A percentile compares a stretch with the other conserved stretches of the same genome.
Evolutionary conservation across 306 rosid genomes (phyloP).

Genomic region (Quercus bicolor): DNA sequence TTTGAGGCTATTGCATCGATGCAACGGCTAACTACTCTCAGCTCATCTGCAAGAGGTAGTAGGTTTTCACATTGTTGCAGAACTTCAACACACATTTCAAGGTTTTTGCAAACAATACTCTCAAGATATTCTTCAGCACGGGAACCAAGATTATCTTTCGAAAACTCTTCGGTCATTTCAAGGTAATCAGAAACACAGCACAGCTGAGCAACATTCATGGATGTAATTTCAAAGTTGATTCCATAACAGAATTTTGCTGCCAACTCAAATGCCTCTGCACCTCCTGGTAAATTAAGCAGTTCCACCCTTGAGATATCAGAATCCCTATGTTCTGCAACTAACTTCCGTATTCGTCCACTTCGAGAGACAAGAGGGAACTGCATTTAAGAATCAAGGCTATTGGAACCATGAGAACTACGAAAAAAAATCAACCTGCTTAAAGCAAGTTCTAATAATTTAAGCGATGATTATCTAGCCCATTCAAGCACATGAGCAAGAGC

Average conservation of each 20-base stretch:
- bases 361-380: conserved; percentile 98
- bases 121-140: conserved; percentile 83
- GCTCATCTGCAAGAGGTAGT: conserved; percentile 88
- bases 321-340: conserved; percentile 94
- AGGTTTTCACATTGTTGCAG: conserved; percentile 84
- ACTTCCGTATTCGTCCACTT: conserved; percentile 83
- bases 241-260: conserved; percentile 98
- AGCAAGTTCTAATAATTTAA: not conserved
- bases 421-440: not conserved
- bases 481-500: not conserved
- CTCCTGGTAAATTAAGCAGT: conserved; percentile 90
- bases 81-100: conserved; percentile 91
- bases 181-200: conserved; percentile 85
- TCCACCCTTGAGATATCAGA: conserved; percentile 89
- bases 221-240: conserved; percentile 86
- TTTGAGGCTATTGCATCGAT: conserved; percentile 93
- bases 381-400: conserved; percentile 25
- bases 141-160: conserved; percentile 81
- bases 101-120: conserved; percentile 77
- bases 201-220: conserved; percentile 83
- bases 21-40: conserved; percentile 72
- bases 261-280: conserved; percentile 82
- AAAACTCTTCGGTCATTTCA: conserved; percentile 91
- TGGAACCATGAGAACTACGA: conserved; percentile 13
- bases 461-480: not conserved